Base-by-base conservation (phyloP, 768 basidiomycete species). In the Galerina marginata region DNA sequence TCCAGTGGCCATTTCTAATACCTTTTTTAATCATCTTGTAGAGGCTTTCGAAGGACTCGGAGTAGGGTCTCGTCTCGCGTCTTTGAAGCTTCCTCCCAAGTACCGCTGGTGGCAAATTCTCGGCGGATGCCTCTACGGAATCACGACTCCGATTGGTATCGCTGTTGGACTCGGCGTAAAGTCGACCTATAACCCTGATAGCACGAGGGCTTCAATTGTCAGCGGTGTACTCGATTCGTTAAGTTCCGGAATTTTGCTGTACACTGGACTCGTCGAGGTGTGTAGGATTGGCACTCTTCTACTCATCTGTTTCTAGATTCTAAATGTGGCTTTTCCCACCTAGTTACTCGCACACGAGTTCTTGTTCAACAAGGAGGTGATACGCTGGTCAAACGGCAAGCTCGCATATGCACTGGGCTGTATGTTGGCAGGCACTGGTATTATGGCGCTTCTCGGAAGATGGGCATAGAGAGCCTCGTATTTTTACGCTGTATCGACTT, bases 11-110 rank as follows among this genome's bases (percentile, higher is more conserved):
- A 10, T 20, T 6, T 47, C 46, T 20, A 26, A 14, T 20, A 23
- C 20, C 16, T 47, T 1, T 9, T 20, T 59, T 46, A 23, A 55
- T 58, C 9, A 60, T 40, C 26, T 42, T 36, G 10, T 45, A 94
- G 91, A 95, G 82, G 90, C 84, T 44, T 97, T 97, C 68, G 96
- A 98, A 73, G 96, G 95, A 20, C 83, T 97, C 46, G 96, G 93
- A 70, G 78, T 98, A n/a, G 96, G 96, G 6, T 88, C 94, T 0
- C 91, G 96, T 14, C 78, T 97, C 6, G 92, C 95, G 1, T 86
- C 79, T 71, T 81, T 97, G 69, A 74, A 75, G 15, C 77, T 94
- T 2, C 81, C 90, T 0, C 62, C 69, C 0, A 69, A 72, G 59
- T 90, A 87, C 68, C 74, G 70, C 56, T 86, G 75, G 71, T 69